Evolutionary conservation across 2,329 filamentous ascomycete species (phyloP).

Genomic region (Epichloe typhina): DNA sequence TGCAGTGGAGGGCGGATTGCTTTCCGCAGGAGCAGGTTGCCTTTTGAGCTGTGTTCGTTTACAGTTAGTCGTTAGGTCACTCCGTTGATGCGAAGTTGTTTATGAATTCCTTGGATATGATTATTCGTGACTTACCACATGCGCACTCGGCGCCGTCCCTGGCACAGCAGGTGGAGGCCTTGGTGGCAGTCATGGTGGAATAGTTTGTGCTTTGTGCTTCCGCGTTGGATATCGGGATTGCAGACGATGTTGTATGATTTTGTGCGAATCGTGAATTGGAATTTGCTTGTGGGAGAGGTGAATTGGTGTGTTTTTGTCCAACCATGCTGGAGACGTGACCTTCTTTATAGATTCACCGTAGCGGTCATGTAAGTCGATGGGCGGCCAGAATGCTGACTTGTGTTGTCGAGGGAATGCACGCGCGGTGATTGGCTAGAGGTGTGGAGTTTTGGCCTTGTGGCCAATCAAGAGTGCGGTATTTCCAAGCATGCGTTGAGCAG

Average conservation of each 20-base stretch:
- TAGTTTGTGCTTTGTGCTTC: background rate
- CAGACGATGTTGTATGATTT: background rate
- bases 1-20: constrained; percentile 75
- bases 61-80: background rate
- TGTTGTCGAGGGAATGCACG: background rate
- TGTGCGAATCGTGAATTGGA: background rate
- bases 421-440: background rate
- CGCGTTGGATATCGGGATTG: background rate
- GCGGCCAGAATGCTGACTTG: background rate
- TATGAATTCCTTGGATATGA: background rate
- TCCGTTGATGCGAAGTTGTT: too few species aligned
- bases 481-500: background rate
- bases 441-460: background rate
- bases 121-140: constrained; percentile 36
- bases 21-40: constrained; percentile 82
- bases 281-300: background rate
- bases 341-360: constrained; percentile 1
- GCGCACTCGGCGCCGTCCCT: constrained; percentile 38
- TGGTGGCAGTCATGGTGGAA: constrained; percentile 21
- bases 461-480: background rate
- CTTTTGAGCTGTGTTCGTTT: constrained; percentile 35
- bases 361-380: background rate
- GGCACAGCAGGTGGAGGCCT: constrained; percentile 42
- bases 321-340: background rate
- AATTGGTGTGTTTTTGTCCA: too few species aligned